A percentile compares a stretch with the other conserved stretches of the same genome.
These are phyloP conservation scores for Mycena vitilis DNA, from an alignment of 768 basidiomycete species.

Conservation along the genomic window DNA sequence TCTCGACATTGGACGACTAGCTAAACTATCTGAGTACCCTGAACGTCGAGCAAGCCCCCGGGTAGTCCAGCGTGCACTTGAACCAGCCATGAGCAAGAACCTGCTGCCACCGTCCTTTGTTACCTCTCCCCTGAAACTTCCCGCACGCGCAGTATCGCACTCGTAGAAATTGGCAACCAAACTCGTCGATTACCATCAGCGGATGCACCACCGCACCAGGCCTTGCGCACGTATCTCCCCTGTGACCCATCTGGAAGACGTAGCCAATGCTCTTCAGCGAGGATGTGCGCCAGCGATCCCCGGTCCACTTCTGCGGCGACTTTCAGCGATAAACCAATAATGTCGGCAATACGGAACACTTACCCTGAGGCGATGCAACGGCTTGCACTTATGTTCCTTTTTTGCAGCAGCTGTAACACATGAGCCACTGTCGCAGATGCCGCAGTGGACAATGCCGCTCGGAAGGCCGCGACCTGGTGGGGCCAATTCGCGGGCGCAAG, in stretches of 20 bases:
- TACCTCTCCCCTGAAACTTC: not conserved
- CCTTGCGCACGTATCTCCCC: not conserved
- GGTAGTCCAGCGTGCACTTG: not conserved
- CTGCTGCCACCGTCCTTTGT: not conserved
- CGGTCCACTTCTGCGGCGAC: not conserved
- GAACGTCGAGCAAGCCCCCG: slow-evolving; percentile 1
- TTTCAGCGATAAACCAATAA: not conserved
- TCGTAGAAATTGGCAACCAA: not conserved
- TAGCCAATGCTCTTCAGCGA: not conserved
- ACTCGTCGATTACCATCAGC: not conserved
- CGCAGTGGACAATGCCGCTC: not conserved
- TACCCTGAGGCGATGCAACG: not conserved
- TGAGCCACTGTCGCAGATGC: not conserved
- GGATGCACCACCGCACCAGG: not conserved
- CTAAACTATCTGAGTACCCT: not conserved
- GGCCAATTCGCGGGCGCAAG: not conserved
- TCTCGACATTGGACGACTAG: no score
- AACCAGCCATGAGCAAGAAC: not conserved
- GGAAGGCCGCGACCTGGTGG: not conserved
- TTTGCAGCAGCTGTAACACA: not conserved
- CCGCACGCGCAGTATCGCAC: slow-evolving; percentile 4
- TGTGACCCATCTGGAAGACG: slow-evolving; percentile 8
- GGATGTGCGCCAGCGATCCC: not conserved
- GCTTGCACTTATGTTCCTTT: not conserved
- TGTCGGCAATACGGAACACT: not conserved